phyloP scores from a whole-genome alignment of 1,139 yeast genomes.

The Suhomyces terraborum region DNA sequence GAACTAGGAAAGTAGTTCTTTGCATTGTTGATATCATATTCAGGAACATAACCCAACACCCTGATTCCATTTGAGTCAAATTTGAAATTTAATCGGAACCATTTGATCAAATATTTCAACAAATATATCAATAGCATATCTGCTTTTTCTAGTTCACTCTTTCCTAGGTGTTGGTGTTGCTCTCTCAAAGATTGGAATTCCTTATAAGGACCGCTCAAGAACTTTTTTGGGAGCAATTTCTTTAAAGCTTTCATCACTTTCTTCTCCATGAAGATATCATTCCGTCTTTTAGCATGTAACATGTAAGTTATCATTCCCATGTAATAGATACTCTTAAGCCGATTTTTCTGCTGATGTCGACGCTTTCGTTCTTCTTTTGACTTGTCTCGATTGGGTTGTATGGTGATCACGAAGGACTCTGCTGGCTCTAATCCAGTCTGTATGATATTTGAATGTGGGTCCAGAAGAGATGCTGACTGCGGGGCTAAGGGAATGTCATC shows the following conservation, averaged over 20 bases:
- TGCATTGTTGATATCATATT: conserved; percentile 5
- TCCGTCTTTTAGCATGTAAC: conserved; percentile 28
- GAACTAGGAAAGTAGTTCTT: conserved; percentile 26
- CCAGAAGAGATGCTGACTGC: background rate
- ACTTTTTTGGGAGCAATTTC: conserved; percentile 29
- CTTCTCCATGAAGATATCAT: conserved; percentile 24
- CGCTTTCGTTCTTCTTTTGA: conserved; percentile 3
- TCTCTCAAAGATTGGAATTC: conserved; percentile 10
- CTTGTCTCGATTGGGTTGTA: conserved; percentile 4
- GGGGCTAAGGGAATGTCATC: conserved; percentile 24
- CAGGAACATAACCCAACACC: conserved; percentile 35
- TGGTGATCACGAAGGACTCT: conserved; percentile 7
- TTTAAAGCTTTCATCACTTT: conserved; percentile 28
- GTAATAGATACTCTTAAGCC: conserved; percentile 23
- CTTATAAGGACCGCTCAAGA: conserved; percentile 22
- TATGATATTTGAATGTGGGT: too few species aligned
- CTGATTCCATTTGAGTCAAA: conserved; percentile 38
- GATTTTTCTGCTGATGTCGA: conserved; percentile 15
- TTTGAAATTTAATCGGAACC: conserved; percentile 41
- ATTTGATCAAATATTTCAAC: conserved; percentile 38
- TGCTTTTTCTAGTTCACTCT: conserved; percentile 14
- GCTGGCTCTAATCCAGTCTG: too few species aligned
- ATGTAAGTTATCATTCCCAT: conserved; percentile 32
- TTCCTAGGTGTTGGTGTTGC: background rate
- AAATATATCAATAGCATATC: conserved; percentile 34